Conservation (phyloP, 129 eudicot species). For the Centrapalus pauciflorus region DNA sequence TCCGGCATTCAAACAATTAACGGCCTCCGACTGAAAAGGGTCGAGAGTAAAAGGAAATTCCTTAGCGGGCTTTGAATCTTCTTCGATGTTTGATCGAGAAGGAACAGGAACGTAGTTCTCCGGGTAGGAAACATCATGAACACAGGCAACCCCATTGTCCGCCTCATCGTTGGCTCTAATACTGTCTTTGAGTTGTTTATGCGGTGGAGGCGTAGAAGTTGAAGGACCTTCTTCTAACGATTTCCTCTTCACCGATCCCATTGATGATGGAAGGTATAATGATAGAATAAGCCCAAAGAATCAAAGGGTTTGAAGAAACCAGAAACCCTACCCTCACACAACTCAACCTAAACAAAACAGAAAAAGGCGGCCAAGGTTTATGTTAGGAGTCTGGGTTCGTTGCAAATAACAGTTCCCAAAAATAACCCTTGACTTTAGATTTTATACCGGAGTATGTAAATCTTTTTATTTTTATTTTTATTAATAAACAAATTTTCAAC, state of each 20-base stretch:
- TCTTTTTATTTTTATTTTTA: too few species aligned
- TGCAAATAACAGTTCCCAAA: background rate
- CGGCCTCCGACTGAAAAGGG: constrained; percentile 88
- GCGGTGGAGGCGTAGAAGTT: constrained; percentile 34
- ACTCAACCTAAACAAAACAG: background rate
- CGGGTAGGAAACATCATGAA: constrained; percentile 83
- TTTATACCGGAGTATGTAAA: too few species aligned
- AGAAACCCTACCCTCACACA: constrained; percentile 6
- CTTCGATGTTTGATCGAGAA: constrained; percentile 16
- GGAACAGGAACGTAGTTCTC: constrained; percentile 47
- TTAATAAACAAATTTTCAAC: too few species aligned
- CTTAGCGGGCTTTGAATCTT: constrained; percentile 69
- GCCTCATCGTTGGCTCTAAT: constrained; percentile 29
- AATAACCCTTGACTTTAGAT: too few species aligned
- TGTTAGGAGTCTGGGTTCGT: background rate
- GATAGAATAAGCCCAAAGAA: background rate
- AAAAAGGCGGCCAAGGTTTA: constrained; percentile 18
- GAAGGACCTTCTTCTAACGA: constrained; percentile 37
- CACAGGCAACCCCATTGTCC: constrained; percentile 54
- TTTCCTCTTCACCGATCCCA: constrained; percentile 71
- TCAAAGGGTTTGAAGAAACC: constrained; percentile 14
- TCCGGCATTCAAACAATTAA: constrained; percentile 74
- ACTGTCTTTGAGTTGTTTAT: constrained; percentile 48
- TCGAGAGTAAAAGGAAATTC: constrained; percentile 82
- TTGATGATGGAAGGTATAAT: constrained; percentile 13